Base-by-base conservation (phyloP, 495 filamentous ascomycete species). In the Neurospora sp. region DNA sequence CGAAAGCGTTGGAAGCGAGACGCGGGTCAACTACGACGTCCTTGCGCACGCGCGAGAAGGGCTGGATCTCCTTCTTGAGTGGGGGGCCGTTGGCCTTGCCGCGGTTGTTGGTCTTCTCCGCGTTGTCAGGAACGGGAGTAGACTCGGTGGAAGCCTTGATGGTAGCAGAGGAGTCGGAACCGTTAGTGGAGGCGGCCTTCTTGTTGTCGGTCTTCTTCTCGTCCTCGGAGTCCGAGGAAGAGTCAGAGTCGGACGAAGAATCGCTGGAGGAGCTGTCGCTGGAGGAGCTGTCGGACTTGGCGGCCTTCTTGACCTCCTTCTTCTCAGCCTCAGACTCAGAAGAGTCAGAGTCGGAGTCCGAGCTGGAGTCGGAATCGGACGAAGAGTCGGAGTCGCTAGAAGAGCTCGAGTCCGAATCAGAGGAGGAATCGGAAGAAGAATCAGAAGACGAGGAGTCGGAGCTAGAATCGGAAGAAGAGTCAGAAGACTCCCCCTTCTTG, bases 1-100 rank as follows among this genome's bases (percentile, higher is more conserved):
- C 85, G 79, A 94, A 98, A 5, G 87, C 86, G 83, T 96, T 98
- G 78, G 87, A 90, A 70, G 86, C 80, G 74, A 86, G 79, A 72
- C 82, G 81, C 16, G 88, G 86, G 78, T 94, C 92, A 20, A 92
- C 87, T 23, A 83, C 72, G 59, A 85, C 81, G 75, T 90, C 83
- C 72, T 83, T 82, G 39, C 86, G 82, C 73, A 94, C 89, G 72
- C 92, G 88, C 3, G 87, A 89, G 84, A 92, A 92, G 16, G 87
- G 88, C 62, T 84, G 81, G 62, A 86, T 89, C 41, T 85, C 82
- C 77, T 89, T 86, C 80, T 90, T 90, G 72, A 82, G 82, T 20
- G 78, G 70, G 66, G 75, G 72, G 48, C 48, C 37, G 16, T 75
- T 75, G 75, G 75, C 75, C 73, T 83, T 81, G 54, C 84, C 82